Evolutionary conservation across 768 basidiomycete genomes (phyloP).

Genomic region (Phylloporus sp.): DNA sequence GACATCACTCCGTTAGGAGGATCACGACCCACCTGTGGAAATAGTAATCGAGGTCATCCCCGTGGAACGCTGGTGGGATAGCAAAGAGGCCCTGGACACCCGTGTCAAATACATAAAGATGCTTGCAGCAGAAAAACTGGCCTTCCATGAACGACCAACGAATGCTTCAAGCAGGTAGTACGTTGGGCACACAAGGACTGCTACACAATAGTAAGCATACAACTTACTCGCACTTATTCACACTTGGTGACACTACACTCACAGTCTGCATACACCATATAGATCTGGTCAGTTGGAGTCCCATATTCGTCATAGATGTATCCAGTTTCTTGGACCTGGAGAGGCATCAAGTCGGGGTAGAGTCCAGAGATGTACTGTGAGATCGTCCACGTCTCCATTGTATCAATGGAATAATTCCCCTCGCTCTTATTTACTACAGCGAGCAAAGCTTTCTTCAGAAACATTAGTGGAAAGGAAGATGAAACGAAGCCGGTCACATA

Average conservation of each 20-base stretch:
- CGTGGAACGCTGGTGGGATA: constrained; percentile 29
- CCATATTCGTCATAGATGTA: constrained; percentile 31
- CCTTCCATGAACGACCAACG: constrained; percentile 31
- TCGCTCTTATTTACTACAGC: constrained; percentile 31
- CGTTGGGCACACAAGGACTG: constrained; percentile 36
- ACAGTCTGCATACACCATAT: constrained; percentile 41
- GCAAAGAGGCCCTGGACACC: constrained; percentile 29
- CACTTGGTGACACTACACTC: not conserved
- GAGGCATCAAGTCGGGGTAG: constrained; percentile 36
- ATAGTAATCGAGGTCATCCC: constrained; percentile 37
- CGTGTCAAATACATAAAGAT: not conserved
- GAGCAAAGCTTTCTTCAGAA: constrained; percentile 20
- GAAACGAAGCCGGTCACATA: constrained; percentile 17
- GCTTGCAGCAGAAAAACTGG: too few species aligned
- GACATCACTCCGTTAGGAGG: not conserved
- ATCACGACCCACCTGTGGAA: constrained; percentile 26
- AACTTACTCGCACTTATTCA: not conserved
- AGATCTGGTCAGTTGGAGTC: constrained; percentile 32
- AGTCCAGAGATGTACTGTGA: constrained; percentile 31
- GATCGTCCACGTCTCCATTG: constrained; percentile 17
- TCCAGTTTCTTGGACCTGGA: constrained; percentile 23
- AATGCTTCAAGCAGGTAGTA: constrained; percentile 33
- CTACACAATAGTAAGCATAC: constrained; percentile 11
- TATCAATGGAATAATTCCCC: constrained; percentile 27
- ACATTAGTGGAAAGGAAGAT: not conserved